Evolutionary conservation across 495 filamentous ascomycete genomes (phyloP), one percentile per base, ranked within the genome.

Genomic region (Penicillium nucicola): DNA sequence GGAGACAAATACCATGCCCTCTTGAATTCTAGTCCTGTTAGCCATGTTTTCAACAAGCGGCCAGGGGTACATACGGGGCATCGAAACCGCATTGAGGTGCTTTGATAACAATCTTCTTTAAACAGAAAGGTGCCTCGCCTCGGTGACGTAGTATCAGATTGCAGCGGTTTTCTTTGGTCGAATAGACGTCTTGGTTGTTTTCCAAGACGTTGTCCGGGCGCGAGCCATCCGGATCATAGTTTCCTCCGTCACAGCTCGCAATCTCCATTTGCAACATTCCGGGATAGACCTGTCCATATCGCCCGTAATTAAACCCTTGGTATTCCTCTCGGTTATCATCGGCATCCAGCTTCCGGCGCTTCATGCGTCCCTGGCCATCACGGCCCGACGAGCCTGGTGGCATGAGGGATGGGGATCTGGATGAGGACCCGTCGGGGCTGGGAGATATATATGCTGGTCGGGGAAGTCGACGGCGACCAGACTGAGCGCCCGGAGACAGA

Each of bases 1-100:
- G 5, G 88, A 83, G 32, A 97, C 79, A 62, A 97, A 96, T 5
- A 97, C 81, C 84, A 96, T 88, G 18, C 92, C 92, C 76, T 95
- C 90, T 71, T 92, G 88, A 40, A 96, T 85, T 43, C 89, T 95
- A 57, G 36, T 28, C 42, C 32, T 34, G 58, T 58, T 62, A 58
- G 62, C 64, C 45, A 60, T n/a, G 19, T 5, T n/a, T n/a, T 18
- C n/a, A 10, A n/a, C 35, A 39, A 25, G 48, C 42, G 25, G 9
- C 45, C 10, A 20, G 23, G 28, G 32, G n/a, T 40, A 81, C 91
- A 65, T 80, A 96, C 90, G 91, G 89, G 52, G 87, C 83, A 42
- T 89, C 90, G 62, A 88, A 96, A 18, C 88, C 86, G 12, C 76
- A 77, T 48, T 84, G 81, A 1, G 92, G 92, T 14, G 89, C 89